Percentiles rank a stretch among this genome's conserved stretches.
Conservation (phyloP, 352 stramenopile species). For the Phytophthora pisi region DNA sequence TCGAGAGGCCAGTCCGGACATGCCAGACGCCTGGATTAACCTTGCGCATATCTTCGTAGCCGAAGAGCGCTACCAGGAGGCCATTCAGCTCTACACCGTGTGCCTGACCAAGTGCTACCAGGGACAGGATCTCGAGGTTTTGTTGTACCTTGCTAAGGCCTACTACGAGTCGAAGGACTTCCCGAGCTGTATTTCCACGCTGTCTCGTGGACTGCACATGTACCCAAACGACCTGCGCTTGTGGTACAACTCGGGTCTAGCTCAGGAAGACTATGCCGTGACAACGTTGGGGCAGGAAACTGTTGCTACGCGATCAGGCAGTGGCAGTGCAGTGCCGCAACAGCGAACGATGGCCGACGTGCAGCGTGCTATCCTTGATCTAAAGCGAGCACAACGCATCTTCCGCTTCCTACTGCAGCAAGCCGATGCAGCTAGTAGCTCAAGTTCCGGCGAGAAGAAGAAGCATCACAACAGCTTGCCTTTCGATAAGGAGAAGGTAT, state of each 20-base stretch:
- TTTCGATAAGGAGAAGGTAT: constrained; percentile 89
- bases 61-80: constrained; percentile 95
- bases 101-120: constrained; percentile 91
- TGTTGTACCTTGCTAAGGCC: constrained; percentile 87
- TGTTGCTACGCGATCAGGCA: constrained; percentile 43
- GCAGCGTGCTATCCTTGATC: constrained; percentile 85
- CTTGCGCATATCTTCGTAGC: constrained; percentile 97
- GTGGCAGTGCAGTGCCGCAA: constrained; percentile 38
- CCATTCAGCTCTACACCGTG: constrained; percentile 96
- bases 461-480: constrained; percentile 63
- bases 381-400: constrained; percentile 84
- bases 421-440: constrained; percentile 44
- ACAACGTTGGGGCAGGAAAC: constrained; percentile 80
- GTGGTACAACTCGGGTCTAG: constrained; percentile 88
- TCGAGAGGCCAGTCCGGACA: constrained; percentile 95
- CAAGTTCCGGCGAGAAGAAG: constrained; percentile 49
- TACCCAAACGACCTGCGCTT: constrained; percentile 78
- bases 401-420: constrained; percentile 84
- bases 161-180: constrained; percentile 92
- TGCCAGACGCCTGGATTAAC: constrained; percentile 97
- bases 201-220: constrained; percentile 82
- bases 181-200: constrained; percentile 84
- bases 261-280: constrained; percentile 89
- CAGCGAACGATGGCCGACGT: constrained; percentile 89
- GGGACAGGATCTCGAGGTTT: constrained; percentile 80